Percentiles rank a stretch among this genome's conserved stretches.
Conservation (phyloP, 176 grass and related monocot genomes). For the Oryza officinalis region DNA sequence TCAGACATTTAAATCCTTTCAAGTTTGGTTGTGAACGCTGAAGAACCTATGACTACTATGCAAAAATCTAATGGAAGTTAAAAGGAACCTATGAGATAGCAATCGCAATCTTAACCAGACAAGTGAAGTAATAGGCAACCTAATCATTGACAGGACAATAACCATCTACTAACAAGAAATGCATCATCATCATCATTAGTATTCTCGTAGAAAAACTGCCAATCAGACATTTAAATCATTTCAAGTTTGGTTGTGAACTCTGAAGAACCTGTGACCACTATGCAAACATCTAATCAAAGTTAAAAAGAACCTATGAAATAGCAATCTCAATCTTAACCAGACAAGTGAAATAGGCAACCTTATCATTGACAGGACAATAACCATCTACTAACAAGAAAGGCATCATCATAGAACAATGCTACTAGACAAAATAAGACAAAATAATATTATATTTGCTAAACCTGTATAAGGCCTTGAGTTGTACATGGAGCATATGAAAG, state of each 20-base stretch:
- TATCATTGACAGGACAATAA: constrained; percentile 40
- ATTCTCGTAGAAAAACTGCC: background rate
- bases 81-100: constrained; percentile 25
- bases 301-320: constrained; percentile 29
- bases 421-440: constrained; percentile 29
- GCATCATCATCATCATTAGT: constrained; percentile 15
- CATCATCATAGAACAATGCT: constrained; percentile 33
- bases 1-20: background rate
- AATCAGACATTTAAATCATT: background rate
- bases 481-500: constrained; percentile 98
- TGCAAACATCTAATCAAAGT: constrained; percentile 33
- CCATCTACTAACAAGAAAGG: constrained; percentile 36
- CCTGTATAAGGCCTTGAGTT: constrained; percentile 98
- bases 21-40: background rate
- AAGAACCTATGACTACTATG: background rate
- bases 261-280: background rate
- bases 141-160: constrained; percentile 40
- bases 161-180: constrained; percentile 39
- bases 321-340: constrained; percentile 34
- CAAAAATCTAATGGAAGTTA: background rate
- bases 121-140: constrained; percentile 24
- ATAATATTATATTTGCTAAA: constrained; percentile 48
- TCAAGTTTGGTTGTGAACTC: background rate
- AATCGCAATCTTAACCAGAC: constrained; percentile 33
- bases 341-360: constrained; percentile 34